These are phyloP conservation scores for Glomus cerebriforme DNA, from an alignment of 192 early-diverging fungal species.

Conservation along the genomic window DNA sequence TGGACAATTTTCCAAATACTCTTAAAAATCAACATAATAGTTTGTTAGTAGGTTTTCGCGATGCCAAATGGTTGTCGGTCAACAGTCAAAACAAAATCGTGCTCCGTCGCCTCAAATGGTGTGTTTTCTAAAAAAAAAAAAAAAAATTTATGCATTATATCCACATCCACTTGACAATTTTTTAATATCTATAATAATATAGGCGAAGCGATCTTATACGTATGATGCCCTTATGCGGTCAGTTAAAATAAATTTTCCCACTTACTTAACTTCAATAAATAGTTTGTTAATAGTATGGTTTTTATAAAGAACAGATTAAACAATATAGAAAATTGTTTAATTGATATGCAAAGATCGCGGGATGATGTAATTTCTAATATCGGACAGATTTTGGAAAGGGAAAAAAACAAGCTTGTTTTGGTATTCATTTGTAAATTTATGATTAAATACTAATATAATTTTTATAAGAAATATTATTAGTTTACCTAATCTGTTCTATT, in stretches of 20 bases:
- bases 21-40: neutral
- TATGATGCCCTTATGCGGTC: slow-evolving; percentile 52
- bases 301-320: slow-evolving; percentile 37
- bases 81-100: slow-evolving; percentile 8
- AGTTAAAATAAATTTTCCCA: neutral
- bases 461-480: neutral
- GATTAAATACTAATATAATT: neutral
- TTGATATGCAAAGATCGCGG: slow-evolving; percentile 44
- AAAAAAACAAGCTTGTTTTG: slow-evolving; percentile 32
- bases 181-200: neutral
- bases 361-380: slow-evolving; percentile 48
- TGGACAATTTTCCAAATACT: neutral
- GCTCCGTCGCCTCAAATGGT: slow-evolving; percentile 7
- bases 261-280: neutral
- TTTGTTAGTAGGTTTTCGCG: neutral
- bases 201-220: slow-evolving; percentile 55
- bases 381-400: slow-evolving; percentile 40
- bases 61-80: slow-evolving; percentile 23
- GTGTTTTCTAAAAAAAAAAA: no score
- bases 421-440: neutral
- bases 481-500: neutral
- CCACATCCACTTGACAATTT: neutral
- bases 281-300: neutral
- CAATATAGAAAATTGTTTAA: slow-evolving; percentile 46
- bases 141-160: neutral